Conservation (phyloP, 148 eudicot genomes). For the Fallopia convolvulus region DNA sequence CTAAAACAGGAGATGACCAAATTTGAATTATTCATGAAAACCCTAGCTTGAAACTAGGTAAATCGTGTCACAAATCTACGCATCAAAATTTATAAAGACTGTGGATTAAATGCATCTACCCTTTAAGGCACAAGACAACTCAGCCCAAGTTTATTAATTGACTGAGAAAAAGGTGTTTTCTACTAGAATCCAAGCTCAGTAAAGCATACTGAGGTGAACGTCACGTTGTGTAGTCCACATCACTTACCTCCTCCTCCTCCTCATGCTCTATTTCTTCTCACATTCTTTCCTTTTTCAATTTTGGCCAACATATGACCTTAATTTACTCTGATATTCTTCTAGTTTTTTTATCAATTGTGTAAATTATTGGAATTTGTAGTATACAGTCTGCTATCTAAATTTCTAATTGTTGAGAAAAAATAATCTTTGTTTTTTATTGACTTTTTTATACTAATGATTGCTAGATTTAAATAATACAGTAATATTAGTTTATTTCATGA, state of each 20-base stretch:
- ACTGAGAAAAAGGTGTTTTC: neutral
- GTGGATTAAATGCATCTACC: neutral
- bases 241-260: slow-evolving; percentile 1
- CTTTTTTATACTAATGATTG: neutral
- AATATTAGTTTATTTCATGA: neutral
- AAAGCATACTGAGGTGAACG: neutral
- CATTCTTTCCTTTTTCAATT: neutral
- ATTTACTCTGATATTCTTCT: neutral
- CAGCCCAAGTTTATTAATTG: neutral
- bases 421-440: neutral
- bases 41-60: neutral
- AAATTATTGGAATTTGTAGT: neutral
- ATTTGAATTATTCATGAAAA: neutral
- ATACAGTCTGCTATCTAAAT: neutral
- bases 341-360: neutral
- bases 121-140: neutral
- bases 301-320: neutral
- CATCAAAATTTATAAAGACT: neutral
- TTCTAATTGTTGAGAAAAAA: neutral
- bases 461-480: neutral
- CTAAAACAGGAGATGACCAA: neutral
- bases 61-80: neutral
- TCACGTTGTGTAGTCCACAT: neutral
- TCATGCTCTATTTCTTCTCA: slow-evolving; percentile 1
- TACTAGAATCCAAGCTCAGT: neutral